Evolutionary conservation across 2,329 filamentous ascomycete species (phyloP), one percentile per base, ranked within the genome.

Genomic region (Hypoxylon sp.): DNA sequence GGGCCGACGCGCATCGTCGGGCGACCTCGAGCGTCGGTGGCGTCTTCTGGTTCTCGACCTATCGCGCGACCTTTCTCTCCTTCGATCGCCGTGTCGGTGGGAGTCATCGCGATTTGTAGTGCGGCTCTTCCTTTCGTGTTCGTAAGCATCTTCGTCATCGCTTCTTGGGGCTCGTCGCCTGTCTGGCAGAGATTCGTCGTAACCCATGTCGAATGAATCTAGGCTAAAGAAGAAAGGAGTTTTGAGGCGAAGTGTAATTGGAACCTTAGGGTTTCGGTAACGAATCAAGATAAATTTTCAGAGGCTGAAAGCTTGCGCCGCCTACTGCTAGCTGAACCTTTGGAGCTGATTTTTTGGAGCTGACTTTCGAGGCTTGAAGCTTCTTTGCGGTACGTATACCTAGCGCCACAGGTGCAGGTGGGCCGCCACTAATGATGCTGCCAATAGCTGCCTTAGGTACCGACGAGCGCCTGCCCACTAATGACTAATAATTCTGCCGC

Each of bases 1-100:
- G 20, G 54, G 68, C 19, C 67, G 62, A 37, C 55, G 65, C 44
- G 68, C 49, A 48, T 73, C 67, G 7, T 47, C 43, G n/a, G 74
- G 74, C 19, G 74, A 76, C 53, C 64, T 68, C 19, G 74, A 74
- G 28, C 73, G 70, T 39, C 70, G 60, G 37, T 62, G 62, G 34
- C 62, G 68, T 59, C 59, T 71, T 47, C 57, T 67, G 28, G 69
- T 70, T 56, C 59, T 62, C 39, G 63, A 66, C 22, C 63, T 66
- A 46, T 70, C 68, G 37, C 69, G 64, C 20, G 70, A 67, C 41
- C 67, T 62, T 3, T 68, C 56, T 47, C 64, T 59, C 55, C 26
- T 66, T 17, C 52, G 58, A 19, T 62, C 55, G 22, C 57, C 50
- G 51, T 50, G 60, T 52, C 62, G 56, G 24, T 65, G 56, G 17